These are phyloP conservation scores for Alternaria sp. DNA, from an alignment of 2,329 filamentous ascomycete species.

Conservation along the genomic window DNA sequence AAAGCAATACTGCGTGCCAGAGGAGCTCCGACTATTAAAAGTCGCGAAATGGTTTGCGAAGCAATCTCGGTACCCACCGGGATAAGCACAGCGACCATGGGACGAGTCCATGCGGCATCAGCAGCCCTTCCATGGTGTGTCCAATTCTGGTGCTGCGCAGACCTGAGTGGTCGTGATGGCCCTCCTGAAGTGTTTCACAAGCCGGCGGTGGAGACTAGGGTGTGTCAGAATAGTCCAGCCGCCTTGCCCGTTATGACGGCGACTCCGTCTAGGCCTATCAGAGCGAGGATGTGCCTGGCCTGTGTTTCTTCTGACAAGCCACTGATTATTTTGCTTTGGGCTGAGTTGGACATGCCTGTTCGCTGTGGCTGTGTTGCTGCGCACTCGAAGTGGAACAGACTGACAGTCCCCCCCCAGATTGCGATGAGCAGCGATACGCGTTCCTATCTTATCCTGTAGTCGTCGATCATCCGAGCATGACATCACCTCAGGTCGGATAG, in stretches of 20 bases:
- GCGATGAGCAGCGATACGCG: slow-evolving; percentile 28
- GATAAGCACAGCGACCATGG: slow-evolving; percentile 21
- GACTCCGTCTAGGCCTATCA: slow-evolving; percentile 31
- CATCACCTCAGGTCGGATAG: slow-evolving; percentile 16
- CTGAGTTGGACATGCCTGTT: not conserved
- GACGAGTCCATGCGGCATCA: slow-evolving; percentile 33
- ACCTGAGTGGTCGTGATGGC: slow-evolving; percentile 38
- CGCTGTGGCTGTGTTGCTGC: slow-evolving; percentile 13
- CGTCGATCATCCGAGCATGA: slow-evolving; percentile 26
- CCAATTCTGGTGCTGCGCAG: slow-evolving; percentile 31
- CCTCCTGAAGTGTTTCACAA: slow-evolving; percentile 43
- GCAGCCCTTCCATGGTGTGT: slow-evolving; percentile 27
- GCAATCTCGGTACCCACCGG: slow-evolving; percentile 36
- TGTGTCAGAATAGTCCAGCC: slow-evolving; percentile 41
- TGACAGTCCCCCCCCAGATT: slow-evolving; percentile 24
- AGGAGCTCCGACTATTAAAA: slow-evolving; percentile 39
- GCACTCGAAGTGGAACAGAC: not conserved
- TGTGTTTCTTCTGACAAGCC: slow-evolving; percentile 39
- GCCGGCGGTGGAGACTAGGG: slow-evolving; percentile 45
- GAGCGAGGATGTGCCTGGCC: slow-evolving; percentile 29
- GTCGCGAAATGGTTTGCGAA: slow-evolving; percentile 26
- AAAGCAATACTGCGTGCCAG: slow-evolving; percentile 18
- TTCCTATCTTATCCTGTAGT: slow-evolving; percentile 18
- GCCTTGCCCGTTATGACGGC: slow-evolving; percentile 23
- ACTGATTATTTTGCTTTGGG: slow-evolving; percentile 37